phyloP scores from a whole-genome alignment of 2,329 filamentous ascomycete species.

The Cladosporium sp. region DNA sequence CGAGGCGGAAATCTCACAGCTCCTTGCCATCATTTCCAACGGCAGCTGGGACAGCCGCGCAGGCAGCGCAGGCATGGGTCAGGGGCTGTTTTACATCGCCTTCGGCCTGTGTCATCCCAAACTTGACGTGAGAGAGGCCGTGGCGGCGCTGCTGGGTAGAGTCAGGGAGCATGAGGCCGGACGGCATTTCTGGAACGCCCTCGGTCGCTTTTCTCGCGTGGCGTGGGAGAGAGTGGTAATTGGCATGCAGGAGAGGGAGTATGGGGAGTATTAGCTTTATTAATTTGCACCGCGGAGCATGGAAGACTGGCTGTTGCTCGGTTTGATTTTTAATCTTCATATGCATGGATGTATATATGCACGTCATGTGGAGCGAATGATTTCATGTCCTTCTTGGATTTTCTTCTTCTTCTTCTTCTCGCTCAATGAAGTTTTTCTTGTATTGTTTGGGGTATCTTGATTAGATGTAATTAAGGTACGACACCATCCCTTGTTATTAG shows the following conservation, averaged over 20 bases:
- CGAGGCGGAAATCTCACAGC: slow-evolving; percentile 74
- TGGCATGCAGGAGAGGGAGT: slow-evolving; percentile 11
- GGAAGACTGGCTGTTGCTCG: too few relatives aligned
- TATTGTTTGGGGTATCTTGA: too few relatives aligned
- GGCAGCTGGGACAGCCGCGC: slow-evolving; percentile 24
- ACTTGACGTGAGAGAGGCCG: slow-evolving; percentile 68
- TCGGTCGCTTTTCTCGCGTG: slow-evolving; percentile 84
- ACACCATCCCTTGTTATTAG: too few relatives aligned
- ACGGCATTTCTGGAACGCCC: slow-evolving; percentile 81
- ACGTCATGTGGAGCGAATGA: too few relatives aligned
- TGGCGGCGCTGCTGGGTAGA: slow-evolving; percentile 74
- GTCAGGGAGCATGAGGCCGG: slow-evolving; percentile 85
- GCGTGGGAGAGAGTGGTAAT: slow-evolving; percentile 73
- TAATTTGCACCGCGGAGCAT: too few relatives aligned
- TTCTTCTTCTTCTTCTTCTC: too few relatives aligned
- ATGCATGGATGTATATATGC: too few relatives aligned
- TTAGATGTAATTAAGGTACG: too few relatives aligned
- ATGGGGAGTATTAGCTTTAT: not conserved
- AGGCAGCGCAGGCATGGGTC: slow-evolving; percentile 17
- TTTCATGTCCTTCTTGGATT: too few relatives aligned
- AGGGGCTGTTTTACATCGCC: slow-evolving; percentile 87
- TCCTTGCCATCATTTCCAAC: slow-evolving; percentile 30
- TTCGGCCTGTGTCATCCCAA: slow-evolving; percentile 90
- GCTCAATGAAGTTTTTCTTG: too few relatives aligned
- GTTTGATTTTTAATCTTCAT: too few relatives aligned